Evolutionary conservation across 163 green algal species (phyloP), one percentile per base, ranked within the genome.

Genomic region (Chlorella variabilis): DNA sequence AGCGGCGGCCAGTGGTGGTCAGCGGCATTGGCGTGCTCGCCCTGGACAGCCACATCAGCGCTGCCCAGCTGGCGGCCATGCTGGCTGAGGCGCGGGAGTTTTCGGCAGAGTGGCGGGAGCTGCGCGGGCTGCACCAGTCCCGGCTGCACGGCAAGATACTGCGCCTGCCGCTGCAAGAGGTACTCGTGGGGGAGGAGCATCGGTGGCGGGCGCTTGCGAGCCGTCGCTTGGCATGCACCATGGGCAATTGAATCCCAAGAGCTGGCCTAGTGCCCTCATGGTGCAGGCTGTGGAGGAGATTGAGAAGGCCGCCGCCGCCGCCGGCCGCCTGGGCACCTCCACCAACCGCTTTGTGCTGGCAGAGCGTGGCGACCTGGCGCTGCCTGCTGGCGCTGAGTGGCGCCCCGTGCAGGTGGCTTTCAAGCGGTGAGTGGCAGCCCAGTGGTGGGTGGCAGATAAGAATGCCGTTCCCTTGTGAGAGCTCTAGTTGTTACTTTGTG

Each of bases 81-180:
- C 71, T 96, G 77, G 65, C 48, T 27, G 88, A 87, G 38, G 91
- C 89, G 1, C 42, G 63, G 1, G 80, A 86, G 3, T 96, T 97
- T 89, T 91, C 91, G 2, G 70, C 87, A 0, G 94, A 97, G 76
- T 97, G 94, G 94, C 38, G 34, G 17, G 92, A 97, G 91, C 88
- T 96, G 84, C 85, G 90, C 0, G 81, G 88, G 15, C 71, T 94
- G 25, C 83, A 89, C 4, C 80, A 87, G 51, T 86, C 85, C 73
- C 81, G 86, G n/a, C 81, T 94, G 86, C 70, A 63, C 18, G 86
- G 87, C 18, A 75, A 33, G 13, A 79, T 91, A 18, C 65, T 95
- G 62, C 42, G 86, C 0, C 4, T 71, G 25, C 87, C 86, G 27
- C 78, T 94, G 62, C 58, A 92, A 41, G 87, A 90, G 48, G 88